Evolutionary conservation across 2,329 filamentous ascomycete species (phyloP).

Genomic region (Fusarium pseudograminearum): DNA sequence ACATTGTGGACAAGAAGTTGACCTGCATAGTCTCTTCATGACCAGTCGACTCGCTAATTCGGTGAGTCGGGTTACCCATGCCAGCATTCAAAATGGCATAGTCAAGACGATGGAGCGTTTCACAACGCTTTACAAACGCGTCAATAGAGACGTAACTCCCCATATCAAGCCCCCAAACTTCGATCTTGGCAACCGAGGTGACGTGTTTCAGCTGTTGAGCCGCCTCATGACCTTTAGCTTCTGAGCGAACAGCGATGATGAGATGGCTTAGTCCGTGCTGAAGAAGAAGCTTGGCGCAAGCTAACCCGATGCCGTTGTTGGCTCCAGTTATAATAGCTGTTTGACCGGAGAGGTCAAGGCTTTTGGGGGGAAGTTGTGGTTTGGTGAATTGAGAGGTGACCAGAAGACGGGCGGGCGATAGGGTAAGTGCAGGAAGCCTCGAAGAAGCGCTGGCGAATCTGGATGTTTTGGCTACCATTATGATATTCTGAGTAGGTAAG

Average conservation of each 20-base stretch:
- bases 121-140: background rate
- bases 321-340: background rate
- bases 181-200: background rate
- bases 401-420: background rate
- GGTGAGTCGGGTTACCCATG: background rate
- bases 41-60: background rate
- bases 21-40: slow-evolving; percentile 12
- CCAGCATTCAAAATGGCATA: slow-evolving; percentile 8
- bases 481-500: fast-evolving
- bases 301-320: slow-evolving; percentile 9
- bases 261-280: background rate
- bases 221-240: background rate
- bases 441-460: slow-evolving; percentile 7
- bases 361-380: background rate
- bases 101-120: background rate
- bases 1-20: slow-evolving; percentile 16
- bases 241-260: slow-evolving; percentile 1
- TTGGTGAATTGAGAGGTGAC: slow-evolving; percentile 8
- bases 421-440: background rate
- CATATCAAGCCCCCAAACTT: slow-evolving; percentile 13
- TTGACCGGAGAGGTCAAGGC: background rate
- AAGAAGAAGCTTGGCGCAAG: slow-evolving; percentile 1
- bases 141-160: background rate
- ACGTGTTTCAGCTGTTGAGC: background rate
- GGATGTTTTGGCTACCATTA: background rate